These are phyloP conservation scores for Fusarium chaquense DNA, from an alignment of 2,329 filamentous ascomycete genomes.

Conservation along the genomic window DNA sequence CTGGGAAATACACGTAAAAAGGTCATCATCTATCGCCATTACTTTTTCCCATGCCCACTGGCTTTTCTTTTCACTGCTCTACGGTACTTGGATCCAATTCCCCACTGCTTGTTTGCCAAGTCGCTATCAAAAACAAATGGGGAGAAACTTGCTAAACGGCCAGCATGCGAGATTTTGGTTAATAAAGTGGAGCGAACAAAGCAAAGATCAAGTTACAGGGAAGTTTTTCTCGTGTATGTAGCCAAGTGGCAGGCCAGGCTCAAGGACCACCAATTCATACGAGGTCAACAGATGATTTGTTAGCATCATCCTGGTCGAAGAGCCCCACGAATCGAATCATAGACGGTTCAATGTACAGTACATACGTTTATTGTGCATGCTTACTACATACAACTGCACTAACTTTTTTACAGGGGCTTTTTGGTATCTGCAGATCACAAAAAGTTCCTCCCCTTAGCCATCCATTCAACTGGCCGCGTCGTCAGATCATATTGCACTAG, in stretches of 20 bases:
- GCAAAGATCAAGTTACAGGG: slow-evolving; percentile 14
- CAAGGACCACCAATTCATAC: slow-evolving; percentile 8
- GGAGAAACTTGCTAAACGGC: slow-evolving; percentile 3
- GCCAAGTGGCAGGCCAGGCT: slow-evolving; percentile 1
- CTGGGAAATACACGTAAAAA: neutral
- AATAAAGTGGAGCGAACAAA: slow-evolving; percentile 11
- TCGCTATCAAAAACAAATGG: neutral
- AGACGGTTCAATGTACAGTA: neutral
- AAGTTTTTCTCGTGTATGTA: slow-evolving; percentile 34
- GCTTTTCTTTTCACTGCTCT: neutral
- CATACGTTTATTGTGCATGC: too few species aligned
- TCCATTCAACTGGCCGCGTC: slow-evolving; percentile 3
- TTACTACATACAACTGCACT: neutral
- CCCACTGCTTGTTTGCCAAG: slow-evolving; percentile 2
- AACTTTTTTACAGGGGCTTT: neutral
- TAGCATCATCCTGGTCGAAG: slow-evolving; percentile 3
- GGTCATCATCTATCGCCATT: neutral
- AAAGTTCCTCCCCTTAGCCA: neutral
- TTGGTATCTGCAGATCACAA: slow-evolving; percentile 17
- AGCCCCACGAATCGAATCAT: slow-evolving; percentile 26
- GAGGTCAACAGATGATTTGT: slow-evolving; percentile 2
- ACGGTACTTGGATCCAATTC: neutral
- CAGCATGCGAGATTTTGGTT: slow-evolving; percentile 17
- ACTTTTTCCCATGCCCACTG: neutral
- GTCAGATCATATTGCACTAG: slow-evolving; percentile 25